These are phyloP conservation scores for Rhynchospora tenuis DNA, from an alignment of 176 grass and related monocot species.

Conservation along the genomic window DNA sequence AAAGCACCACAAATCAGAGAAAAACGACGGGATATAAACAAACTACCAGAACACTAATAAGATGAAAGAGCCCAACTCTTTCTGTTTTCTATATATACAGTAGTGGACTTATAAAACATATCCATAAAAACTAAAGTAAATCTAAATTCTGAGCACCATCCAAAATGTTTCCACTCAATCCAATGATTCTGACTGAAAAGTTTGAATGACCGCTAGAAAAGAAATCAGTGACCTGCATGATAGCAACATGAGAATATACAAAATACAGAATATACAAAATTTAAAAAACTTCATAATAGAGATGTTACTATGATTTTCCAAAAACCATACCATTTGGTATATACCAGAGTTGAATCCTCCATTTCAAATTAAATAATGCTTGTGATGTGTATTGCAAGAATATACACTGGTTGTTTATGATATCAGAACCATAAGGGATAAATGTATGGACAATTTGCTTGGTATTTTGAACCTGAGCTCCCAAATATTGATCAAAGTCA, in stretches of 20 bases:
- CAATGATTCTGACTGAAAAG: slow-evolving; percentile 43
- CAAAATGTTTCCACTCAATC: slow-evolving; percentile 53
- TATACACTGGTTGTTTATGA: neutral
- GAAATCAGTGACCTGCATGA: slow-evolving; percentile 59
- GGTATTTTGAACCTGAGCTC: neutral
- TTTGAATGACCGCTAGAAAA: slow-evolving; percentile 85
- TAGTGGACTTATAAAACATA: neutral
- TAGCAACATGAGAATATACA: neutral
- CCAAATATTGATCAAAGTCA: neutral
- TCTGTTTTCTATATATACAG: neutral
- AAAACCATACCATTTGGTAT: neutral
- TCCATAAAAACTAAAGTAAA: neutral
- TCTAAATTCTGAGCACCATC: slow-evolving; percentile 22
- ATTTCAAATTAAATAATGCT: neutral
- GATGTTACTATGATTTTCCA: neutral
- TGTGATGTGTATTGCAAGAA: no score
- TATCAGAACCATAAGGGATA: neutral
- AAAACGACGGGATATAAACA: neutral
- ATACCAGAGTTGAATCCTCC: neutral
- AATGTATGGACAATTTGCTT: neutral
- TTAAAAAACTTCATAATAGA: neutral
- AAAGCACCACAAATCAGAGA: neutral
- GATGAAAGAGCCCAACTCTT: neutral
- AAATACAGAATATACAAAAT: neutral
- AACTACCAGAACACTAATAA: neutral